These are phyloP conservation scores for Chrysopogon serrulatus DNA, from an alignment of 176 grass and related monocot species.

Conservation along the genomic window DNA sequence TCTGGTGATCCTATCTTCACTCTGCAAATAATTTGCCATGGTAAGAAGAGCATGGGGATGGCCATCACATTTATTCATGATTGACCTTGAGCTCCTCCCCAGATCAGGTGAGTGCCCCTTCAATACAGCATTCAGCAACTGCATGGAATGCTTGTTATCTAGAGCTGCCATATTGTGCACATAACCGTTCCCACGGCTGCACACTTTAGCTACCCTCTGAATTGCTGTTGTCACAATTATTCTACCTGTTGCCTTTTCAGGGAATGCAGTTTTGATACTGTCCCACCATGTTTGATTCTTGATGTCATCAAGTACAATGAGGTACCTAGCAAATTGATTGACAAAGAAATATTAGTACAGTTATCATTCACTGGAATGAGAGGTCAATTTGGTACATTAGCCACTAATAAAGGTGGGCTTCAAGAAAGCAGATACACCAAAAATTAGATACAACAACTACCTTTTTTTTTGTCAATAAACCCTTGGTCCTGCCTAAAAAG, in stretches of 20 bases:
- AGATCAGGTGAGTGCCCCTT: background rate
- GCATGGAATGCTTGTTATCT: too few species aligned
- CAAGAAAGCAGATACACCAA: too few species aligned
- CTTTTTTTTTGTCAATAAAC: too few species aligned
- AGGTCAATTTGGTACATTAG: too few species aligned
- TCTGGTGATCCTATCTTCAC: background rate
- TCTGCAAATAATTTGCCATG: background rate
- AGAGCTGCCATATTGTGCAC: conserved; percentile 8
- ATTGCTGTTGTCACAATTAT: background rate
- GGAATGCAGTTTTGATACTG: background rate
- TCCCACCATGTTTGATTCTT: background rate
- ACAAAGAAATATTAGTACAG: too few species aligned
- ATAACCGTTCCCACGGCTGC: background rate
- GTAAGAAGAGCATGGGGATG: background rate
- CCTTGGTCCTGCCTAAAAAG: too few species aligned
- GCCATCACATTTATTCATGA: conserved; percentile 14
- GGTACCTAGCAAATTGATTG: too few species aligned
- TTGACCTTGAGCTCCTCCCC: background rate
- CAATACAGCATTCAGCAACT: too few species aligned
- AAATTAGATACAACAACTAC: too few species aligned
- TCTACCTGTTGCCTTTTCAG: background rate
- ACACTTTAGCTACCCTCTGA: background rate
- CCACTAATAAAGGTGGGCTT: too few species aligned
- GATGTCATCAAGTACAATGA: conserved; percentile 25
- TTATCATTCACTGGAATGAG: too few species aligned